Percentiles rank a stretch among this genome's conserved stretches.
These are phyloP conservation scores for Backusella psychrophila DNA, from an alignment of 192 early-diverging fungal species.

Conservation along the genomic window DNA sequence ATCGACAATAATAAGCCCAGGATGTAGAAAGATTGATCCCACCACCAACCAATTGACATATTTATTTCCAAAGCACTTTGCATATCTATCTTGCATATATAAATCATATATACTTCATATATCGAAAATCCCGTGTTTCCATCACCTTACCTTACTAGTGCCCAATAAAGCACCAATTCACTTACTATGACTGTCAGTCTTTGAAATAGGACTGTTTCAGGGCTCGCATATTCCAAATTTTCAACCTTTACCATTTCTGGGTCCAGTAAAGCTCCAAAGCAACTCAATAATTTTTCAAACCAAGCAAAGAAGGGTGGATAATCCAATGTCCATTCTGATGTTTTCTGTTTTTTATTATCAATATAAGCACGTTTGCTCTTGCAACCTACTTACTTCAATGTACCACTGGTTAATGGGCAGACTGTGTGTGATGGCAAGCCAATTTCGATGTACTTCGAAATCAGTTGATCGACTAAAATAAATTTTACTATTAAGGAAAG, in stretches of 20 bases:
- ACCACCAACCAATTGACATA: constrained; percentile 44
- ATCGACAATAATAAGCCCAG: constrained; percentile 84
- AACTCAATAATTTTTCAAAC: constrained; percentile 82
- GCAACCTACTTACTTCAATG: constrained; percentile 54
- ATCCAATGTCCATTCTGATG: constrained; percentile 92
- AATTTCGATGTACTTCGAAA: constrained; percentile 99
- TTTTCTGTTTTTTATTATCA: constrained; percentile 41
- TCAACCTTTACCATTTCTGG: constrained; percentile 74
- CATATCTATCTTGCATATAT: constrained; percentile 11
- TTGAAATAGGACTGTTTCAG: constrained; percentile 80
- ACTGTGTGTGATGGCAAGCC: constrained; percentile 90
- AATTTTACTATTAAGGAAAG: background rate
- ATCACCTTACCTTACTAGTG: constrained; percentile 48
- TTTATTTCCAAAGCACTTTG: constrained; percentile 22
- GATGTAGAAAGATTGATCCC: constrained; percentile 62
- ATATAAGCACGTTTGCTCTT: background rate
- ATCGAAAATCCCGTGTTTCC: background rate
- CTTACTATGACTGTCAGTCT: constrained; percentile 76
- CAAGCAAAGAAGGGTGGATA: constrained; percentile 99
- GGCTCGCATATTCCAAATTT: constrained; percentile 63
- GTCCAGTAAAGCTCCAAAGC: constrained; percentile 56
- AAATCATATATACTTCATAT: background rate
- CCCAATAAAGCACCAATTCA: constrained; percentile 77
- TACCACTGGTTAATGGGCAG: constrained; percentile 88
- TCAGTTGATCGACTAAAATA: constrained; percentile 82